Evolutionary conservation across 2,329 filamentous ascomycete genomes (phyloP).

Genomic region (Microsporum audouinii): DNA sequence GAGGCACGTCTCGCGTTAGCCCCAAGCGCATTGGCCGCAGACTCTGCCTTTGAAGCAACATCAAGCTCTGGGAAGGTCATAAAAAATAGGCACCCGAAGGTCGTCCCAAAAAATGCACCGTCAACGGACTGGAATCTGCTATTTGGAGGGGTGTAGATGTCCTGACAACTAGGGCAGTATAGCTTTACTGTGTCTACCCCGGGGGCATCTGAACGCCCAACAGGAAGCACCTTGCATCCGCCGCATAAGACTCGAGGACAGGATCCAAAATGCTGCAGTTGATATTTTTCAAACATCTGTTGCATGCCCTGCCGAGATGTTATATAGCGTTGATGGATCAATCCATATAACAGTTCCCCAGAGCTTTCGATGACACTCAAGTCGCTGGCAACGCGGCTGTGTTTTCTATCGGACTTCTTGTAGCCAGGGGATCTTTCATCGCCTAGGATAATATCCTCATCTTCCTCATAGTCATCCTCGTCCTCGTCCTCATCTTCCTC

Average conservation of each 20-base stretch:
- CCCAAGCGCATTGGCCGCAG: slow-evolving; percentile 22
- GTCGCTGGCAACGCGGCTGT: slow-evolving; percentile 80
- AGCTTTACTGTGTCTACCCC: slow-evolving; percentile 97
- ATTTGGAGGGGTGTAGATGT: slow-evolving; percentile 95
- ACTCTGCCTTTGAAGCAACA: slow-evolving; percentile 55
- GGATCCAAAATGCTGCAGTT: slow-evolving; percentile 86
- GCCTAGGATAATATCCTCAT: slow-evolving; percentile 56
- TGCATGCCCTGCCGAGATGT: slow-evolving; percentile 92
- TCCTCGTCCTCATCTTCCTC: slow-evolving; percentile 55
- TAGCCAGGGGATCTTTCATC: slow-evolving; percentile 43
- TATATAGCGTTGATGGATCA: slow-evolving; percentile 98
- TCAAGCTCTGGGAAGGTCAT: slow-evolving; percentile 97
- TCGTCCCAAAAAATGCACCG: slow-evolving; percentile 94
- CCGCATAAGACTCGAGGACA: slow-evolving; percentile 94
- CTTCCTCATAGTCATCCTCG: slow-evolving; percentile 57
- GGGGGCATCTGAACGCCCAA: slow-evolving; percentile 86
- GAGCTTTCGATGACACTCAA: slow-evolving; percentile 92
- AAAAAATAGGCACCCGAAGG: slow-evolving; percentile 92
- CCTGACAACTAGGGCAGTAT: slow-evolving; percentile 91
- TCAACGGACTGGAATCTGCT: slow-evolving; percentile 95
- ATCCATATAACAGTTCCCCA: slow-evolving; percentile 93
- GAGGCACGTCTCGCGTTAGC: slow-evolving; percentile 13
- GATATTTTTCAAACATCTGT: slow-evolving; percentile 99
- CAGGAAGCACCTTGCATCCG: slow-evolving; percentile 77
- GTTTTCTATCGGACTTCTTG: slow-evolving; percentile 55